These are phyloP conservation scores for Murraya koenigii DNA, from an alignment of 345 rosid species.

Conservation along the genomic window DNA sequence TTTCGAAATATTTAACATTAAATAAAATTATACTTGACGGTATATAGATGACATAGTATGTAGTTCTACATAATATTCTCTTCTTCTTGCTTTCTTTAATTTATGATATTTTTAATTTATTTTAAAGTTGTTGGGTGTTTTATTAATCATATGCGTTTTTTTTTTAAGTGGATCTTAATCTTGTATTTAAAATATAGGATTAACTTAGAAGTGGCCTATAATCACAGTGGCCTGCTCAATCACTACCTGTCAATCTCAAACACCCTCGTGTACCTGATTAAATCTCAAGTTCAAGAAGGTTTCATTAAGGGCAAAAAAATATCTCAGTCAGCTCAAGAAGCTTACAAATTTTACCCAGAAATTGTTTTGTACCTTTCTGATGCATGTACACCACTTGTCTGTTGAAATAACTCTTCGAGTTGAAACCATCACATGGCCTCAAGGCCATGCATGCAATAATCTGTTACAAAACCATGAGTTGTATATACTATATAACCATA, in stretches of 20 bases:
- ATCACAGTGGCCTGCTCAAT: too few species aligned
- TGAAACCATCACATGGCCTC: neutral
- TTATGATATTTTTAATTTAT: too few species aligned
- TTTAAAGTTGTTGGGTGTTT: neutral
- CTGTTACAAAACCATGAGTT: neutral
- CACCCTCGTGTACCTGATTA: too few species aligned
- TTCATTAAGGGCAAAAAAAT: too few species aligned
- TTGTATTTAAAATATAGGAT: too few species aligned
- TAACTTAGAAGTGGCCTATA: too few species aligned
- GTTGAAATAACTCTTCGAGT: neutral
- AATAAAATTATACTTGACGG: too few species aligned
- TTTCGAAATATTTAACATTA: neutral
- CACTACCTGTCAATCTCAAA: too few species aligned
- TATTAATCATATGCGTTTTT: too few species aligned
- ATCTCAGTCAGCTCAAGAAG: neutral
- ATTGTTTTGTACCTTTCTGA: neutral
- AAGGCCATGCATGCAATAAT: neutral
- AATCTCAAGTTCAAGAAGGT: too few species aligned
- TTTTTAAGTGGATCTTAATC: too few species aligned
- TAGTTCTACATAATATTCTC: neutral
- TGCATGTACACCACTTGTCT: constrained; percentile 16
- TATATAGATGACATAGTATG: neutral
- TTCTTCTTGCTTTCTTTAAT: neutral
- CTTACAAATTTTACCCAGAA: neutral
- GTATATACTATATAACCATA: too few species aligned